phyloP scores from a whole-genome alignment of 2,329 filamentous ascomycete species.

The Penicillium sumatraense region DNA sequence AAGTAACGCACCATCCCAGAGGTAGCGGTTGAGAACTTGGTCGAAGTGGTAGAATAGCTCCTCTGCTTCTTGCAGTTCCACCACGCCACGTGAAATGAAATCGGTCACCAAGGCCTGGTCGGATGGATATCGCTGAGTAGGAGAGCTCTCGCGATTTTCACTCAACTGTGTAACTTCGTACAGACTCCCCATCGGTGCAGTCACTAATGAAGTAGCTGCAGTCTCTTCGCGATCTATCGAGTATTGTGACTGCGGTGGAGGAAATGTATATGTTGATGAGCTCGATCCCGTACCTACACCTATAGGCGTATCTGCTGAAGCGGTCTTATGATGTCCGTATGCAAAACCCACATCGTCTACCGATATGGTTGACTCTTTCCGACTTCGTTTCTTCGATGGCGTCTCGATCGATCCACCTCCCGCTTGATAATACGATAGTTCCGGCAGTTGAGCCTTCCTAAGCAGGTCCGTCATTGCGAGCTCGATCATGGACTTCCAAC shows the following conservation, averaged over 20 bases:
- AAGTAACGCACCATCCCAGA: conserved; percentile 50
- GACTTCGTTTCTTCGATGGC: conserved; percentile 34
- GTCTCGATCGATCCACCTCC: conserved; percentile 34
- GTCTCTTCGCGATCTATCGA: conserved; percentile 43
- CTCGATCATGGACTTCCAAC: conserved; percentile 46
- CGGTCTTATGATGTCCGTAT: conserved; percentile 21
- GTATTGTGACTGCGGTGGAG: conserved; percentile 32
- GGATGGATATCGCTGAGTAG: conserved; percentile 35
- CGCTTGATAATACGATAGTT: conserved; percentile 44
- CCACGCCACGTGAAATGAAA: conserved; percentile 56
- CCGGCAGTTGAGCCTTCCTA: conserved; percentile 41
- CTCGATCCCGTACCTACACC: conserved; percentile 21
- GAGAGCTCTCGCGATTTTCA: conserved; percentile 40
- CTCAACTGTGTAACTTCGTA: conserved; percentile 55
- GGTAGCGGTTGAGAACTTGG: conserved; percentile 46
- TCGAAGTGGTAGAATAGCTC: conserved; percentile 47
- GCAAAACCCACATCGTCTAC: conserved; percentile 31
- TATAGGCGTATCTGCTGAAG: conserved; percentile 18
- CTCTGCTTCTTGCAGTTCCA: conserved; percentile 50
- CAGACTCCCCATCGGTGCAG: conserved; percentile 52
- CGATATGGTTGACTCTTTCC: conserved; percentile 40
- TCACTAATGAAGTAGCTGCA: conserved; percentile 42
- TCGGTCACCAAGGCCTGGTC: conserved; percentile 48
- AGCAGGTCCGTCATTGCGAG: conserved; percentile 44
- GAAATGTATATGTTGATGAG: conserved; percentile 27